These are phyloP conservation scores for Austroboletus eburneus DNA, from an alignment of 768 basidiomycete genomes.

Conservation along the genomic window DNA sequence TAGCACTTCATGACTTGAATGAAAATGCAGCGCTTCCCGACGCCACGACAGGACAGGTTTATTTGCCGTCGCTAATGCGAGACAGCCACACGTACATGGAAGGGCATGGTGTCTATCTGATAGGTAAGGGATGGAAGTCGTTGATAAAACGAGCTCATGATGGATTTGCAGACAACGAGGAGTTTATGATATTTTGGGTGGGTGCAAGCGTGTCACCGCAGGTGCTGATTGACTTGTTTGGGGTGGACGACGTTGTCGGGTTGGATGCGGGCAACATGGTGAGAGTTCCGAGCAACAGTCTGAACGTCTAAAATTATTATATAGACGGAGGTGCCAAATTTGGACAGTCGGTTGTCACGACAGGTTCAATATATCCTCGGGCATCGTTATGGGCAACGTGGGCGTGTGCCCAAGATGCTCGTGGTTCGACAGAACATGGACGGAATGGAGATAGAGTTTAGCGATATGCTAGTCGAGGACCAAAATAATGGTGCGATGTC, in stretches of 20 bases:
- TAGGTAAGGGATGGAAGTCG: slow-evolving; percentile 44
- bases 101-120: slow-evolving; percentile 85
- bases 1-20: slow-evolving; percentile 84
- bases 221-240: slow-evolving; percentile 79
- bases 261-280: slow-evolving; percentile 67
- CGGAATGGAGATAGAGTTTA: slow-evolving; percentile 90
- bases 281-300: slow-evolving; percentile 16
- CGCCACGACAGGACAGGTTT: slow-evolving; percentile 49
- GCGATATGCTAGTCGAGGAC: slow-evolving; percentile 96
- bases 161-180: slow-evolving; percentile 71
- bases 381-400: slow-evolving; percentile 53
- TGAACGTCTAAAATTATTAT: slow-evolving; percentile 1
- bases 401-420: slow-evolving; percentile 54
- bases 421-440: slow-evolving; percentile 92
- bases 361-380: slow-evolving; percentile 87
- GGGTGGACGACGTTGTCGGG: slow-evolving; percentile 69
- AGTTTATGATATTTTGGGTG: slow-evolving; percentile 85
- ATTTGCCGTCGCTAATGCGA: slow-evolving; percentile 76
- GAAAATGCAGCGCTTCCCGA: slow-evolving; percentile 69
- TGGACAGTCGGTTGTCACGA: slow-evolving; percentile 71
- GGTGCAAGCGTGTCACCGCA: slow-evolving; percentile 80
- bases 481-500: slow-evolving; percentile 94
- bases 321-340: slow-evolving; percentile 65
- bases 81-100: slow-evolving; percentile 85
- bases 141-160: slow-evolving; percentile 10